Conservation (phyloP, 2,329 filamentous ascomycete genomes). For the Tolypocladium paradoxum region DNA sequence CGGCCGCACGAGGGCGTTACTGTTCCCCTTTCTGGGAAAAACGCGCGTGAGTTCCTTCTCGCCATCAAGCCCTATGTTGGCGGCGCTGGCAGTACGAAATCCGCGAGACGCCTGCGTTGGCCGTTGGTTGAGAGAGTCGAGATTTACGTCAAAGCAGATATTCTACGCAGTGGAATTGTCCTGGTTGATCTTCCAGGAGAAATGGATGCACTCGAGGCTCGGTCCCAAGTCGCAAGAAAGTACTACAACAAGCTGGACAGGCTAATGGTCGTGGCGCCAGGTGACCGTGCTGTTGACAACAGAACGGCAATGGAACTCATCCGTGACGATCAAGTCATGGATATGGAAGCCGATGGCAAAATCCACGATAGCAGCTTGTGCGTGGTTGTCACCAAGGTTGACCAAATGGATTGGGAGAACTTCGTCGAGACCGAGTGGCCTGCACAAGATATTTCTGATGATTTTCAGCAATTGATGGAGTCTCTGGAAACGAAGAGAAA, state of each 20-base stretch:
- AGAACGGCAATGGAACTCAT: conserved; percentile 6
- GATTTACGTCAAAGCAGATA: conserved; percentile 1
- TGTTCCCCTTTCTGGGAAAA: background rate
- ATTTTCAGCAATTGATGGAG: background rate
- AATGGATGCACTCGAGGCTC: conserved; percentile 6
- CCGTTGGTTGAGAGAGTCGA: conserved; percentile 8
- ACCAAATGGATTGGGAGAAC: conserved; percentile 3
- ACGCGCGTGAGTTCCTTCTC: background rate
- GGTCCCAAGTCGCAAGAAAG: conserved; percentile 3
- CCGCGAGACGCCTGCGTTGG: conserved; percentile 1
- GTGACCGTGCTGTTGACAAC: conserved; percentile 8
- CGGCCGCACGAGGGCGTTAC: background rate
- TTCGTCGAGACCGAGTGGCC: conserved; percentile 2
- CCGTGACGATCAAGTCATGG: conserved; percentile 2
- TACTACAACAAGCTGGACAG: conserved; percentile 4
- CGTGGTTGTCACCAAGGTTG: conserved; percentile 7
- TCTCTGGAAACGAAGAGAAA: background rate
- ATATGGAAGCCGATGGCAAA: conserved; percentile 7
- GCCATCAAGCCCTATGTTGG: conserved; percentile 5
- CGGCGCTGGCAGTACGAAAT: background rate
- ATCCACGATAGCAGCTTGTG: conserved; percentile 1
- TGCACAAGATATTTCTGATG: background rate
- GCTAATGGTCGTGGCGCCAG: conserved; percentile 5
- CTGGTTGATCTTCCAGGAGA: conserved; percentile 9
- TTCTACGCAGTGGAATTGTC: conserved; percentile 7